Evolutionary conservation across 345 rosid species (phyloP).

Genomic region (Salix caprea): DNA sequence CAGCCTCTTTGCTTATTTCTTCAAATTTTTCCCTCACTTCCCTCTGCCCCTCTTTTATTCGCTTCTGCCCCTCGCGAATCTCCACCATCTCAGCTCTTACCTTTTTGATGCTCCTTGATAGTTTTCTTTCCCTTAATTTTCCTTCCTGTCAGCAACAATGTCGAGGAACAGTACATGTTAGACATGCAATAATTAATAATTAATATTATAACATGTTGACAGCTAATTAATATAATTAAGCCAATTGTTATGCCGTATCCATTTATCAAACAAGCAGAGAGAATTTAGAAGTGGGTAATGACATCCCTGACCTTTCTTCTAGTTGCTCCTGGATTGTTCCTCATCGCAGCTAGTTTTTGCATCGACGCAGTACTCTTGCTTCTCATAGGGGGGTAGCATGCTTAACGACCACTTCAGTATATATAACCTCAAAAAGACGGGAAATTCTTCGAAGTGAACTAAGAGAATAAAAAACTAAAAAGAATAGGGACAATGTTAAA

Average conservation of each 20-base stretch:
- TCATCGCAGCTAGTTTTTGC: not conserved
- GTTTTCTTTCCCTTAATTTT: not conserved
- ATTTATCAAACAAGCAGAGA: not conserved
- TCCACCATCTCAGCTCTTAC: not conserved
- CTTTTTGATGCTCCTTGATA: not conserved
- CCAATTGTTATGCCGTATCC: not conserved
- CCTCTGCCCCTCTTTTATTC: not conserved
- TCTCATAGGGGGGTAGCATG: not conserved
- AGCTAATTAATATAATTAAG: not conserved
- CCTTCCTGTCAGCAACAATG: not conserved
- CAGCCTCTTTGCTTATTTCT: not conserved
- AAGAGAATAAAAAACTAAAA: too few relatives aligned
- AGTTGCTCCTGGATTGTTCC: not conserved
- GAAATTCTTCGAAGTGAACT: too few relatives aligned
- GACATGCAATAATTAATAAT: not conserved
- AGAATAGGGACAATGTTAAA: too few relatives aligned
- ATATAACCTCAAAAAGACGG: too few relatives aligned
- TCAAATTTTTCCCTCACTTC: not conserved
- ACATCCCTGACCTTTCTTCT: not conserved
- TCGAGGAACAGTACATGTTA: not conserved
- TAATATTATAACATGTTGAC: not conserved
- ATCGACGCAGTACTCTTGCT: not conserved
- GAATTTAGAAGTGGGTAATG: not conserved
- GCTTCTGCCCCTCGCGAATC: not conserved
- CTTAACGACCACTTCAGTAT: not conserved